These are phyloP conservation scores for Beauveria asiatica DNA, from an alignment of 2,329 filamentous ascomycete genomes.

Conservation along the genomic window DNA sequence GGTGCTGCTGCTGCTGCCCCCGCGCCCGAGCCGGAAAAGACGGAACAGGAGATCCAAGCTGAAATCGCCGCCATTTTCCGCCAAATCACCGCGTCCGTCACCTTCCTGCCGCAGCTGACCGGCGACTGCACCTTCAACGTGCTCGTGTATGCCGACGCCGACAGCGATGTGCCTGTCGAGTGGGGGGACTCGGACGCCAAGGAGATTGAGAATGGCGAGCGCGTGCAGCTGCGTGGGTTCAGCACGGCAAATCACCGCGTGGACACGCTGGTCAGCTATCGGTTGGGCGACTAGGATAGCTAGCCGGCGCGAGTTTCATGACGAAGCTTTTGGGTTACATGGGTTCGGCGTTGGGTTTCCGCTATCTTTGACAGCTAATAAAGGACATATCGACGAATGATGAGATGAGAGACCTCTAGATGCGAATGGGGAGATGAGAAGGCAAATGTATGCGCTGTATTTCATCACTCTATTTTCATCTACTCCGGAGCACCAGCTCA, in stretches of 20 bases:
- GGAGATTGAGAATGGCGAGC: constrained; percentile 89
- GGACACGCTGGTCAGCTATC: constrained; percentile 92
- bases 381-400: not conserved
- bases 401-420: not conserved
- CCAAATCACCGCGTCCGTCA: constrained; percentile 95
- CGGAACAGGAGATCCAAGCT: constrained; percentile 85
- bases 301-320: not conserved
- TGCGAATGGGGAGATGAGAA: not conserved
- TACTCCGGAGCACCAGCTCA: not conserved
- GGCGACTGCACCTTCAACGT: constrained; percentile 99
- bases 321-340: not conserved
- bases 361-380: not conserved
- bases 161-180: constrained; percentile 92
- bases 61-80: constrained; percentile 96
- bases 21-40: constrained; percentile 57
- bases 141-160: constrained; percentile 91
- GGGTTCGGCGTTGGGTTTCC: not conserved
- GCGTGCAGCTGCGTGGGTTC: constrained; percentile 91
- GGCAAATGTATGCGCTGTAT: not conserved
- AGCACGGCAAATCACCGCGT: constrained; percentile 92
- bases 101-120: constrained; percentile 80
- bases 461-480: not conserved
- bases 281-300: constrained; percentile 38
- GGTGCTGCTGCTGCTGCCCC: constrained; percentile 24
- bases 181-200: constrained; percentile 98